Conservation (phyloP, 192 early-diverging fungal genomes). For the Coemansia sp. region DNA sequence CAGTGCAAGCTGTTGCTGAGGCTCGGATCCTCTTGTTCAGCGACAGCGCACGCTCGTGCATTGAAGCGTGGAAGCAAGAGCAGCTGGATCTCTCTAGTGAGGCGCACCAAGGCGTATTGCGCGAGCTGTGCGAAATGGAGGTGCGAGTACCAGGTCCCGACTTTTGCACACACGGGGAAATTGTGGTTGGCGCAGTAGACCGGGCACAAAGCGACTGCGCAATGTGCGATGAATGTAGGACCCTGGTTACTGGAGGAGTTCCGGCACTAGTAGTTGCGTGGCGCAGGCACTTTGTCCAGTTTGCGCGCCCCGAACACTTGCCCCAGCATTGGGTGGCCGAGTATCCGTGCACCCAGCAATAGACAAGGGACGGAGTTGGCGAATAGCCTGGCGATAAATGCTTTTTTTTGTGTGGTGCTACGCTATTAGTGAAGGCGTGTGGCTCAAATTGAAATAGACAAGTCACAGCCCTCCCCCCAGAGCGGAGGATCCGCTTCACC, state of each 20-base stretch:
- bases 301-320: slow-evolving; percentile 27
- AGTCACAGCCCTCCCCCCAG: not conserved
- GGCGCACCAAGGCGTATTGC: slow-evolving; percentile 7
- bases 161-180: slow-evolving; percentile 42
- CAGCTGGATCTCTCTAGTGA: not conserved
- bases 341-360: slow-evolving; percentile 7
- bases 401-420: not conserved
- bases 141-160: slow-evolving; percentile 31
- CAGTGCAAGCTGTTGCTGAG: slow-evolving; percentile 2
- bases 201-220: not conserved
- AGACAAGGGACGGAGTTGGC: not conserved
- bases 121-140: slow-evolving; percentile 27
- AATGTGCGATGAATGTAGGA: slow-evolving; percentile 26
- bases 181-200: slow-evolving; percentile 22
- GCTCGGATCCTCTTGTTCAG: slow-evolving; percentile 10
- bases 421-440: not conserved
- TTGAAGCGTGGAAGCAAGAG: not conserved
- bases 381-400: not conserved
- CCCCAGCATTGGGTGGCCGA: slow-evolving; percentile 46
- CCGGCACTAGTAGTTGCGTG: slow-evolving; percentile 27
- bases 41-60: not conserved
- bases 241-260: slow-evolving; percentile 17
- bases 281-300: slow-evolving; percentile 47
- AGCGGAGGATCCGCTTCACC: not conserved
- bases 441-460: not conserved